Evolutionary conservation across 208 protist genomes (phyloP).

Genomic region (Crithidia brevicula): DNA sequence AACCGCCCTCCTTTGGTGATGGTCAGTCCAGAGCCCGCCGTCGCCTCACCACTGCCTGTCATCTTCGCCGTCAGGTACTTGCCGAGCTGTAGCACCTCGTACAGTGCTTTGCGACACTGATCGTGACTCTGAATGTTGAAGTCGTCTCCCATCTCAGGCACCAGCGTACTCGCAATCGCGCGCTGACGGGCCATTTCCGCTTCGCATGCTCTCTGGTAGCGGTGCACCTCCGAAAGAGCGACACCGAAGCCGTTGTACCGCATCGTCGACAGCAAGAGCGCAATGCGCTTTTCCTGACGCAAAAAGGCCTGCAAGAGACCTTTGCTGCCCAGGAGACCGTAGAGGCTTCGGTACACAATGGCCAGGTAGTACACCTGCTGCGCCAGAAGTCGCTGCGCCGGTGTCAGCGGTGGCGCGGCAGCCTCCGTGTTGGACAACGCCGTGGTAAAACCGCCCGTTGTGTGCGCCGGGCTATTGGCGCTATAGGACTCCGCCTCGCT

Average conservation of each 20-base stretch:
- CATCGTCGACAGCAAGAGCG: slow-evolving; percentile 75
- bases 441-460: neutral
- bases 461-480: neutral
- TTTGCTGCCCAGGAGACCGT: slow-evolving; percentile 74
- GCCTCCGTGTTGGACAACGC: neutral
- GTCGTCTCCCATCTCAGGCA: slow-evolving; percentile 46
- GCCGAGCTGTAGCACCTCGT: slow-evolving; percentile 87
- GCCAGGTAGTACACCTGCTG: slow-evolving; percentile 79
- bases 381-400: slow-evolving; percentile 45
- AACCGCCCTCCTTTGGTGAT: slow-evolving; percentile 86
- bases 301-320: slow-evolving; percentile 86
- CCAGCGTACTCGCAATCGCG: slow-evolving; percentile 35
- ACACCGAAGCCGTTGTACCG: slow-evolving; percentile 76
- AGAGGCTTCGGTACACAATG: slow-evolving; percentile 80
- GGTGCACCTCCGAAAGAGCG: slow-evolving; percentile 62
- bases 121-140: slow-evolving; percentile 92
- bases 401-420: slow-evolving; percentile 20
- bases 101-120: slow-evolving; percentile 79
- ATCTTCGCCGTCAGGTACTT: slow-evolving; percentile 38
- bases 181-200: slow-evolving; percentile 53
- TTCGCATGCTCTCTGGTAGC: slow-evolving; percentile 55
- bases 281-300: slow-evolving; percentile 84
- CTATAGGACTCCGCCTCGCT: slow-evolving; percentile 4
- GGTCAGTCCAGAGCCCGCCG: slow-evolving; percentile 32
- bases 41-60: slow-evolving; percentile 8